A percentile compares a stretch with the other conserved stretches of the same genome.
These are phyloP conservation scores for Amanita pallidorosea DNA, from an alignment of 768 basidiomycete genomes.

Conservation along the genomic window DNA sequence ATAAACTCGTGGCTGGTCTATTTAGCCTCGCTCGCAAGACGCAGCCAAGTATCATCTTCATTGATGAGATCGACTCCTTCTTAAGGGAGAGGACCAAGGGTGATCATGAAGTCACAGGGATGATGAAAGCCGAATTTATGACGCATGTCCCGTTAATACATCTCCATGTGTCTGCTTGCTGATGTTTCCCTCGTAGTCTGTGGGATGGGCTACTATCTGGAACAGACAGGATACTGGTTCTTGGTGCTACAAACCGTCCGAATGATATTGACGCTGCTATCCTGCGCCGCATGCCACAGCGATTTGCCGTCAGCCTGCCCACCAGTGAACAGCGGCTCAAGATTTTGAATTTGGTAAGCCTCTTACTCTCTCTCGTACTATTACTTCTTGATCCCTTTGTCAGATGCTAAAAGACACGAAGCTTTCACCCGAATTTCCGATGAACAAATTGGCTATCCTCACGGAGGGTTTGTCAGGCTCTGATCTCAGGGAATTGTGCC, in stretches of 20 bases:
- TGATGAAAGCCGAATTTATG: constrained; percentile 98
- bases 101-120: constrained; percentile 96
- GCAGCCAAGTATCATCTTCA: constrained; percentile 95
- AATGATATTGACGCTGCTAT: constrained; percentile 86
- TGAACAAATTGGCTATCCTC: constrained; percentile 51
- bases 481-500: constrained; percentile 84
- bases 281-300: constrained; percentile 95
- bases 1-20: constrained; percentile 90
- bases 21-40: constrained; percentile 92
- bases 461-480: constrained; percentile 80
- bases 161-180: background rate
- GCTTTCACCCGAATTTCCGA: constrained; percentile 49
- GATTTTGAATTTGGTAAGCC: constrained; percentile 67
- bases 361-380: background rate
- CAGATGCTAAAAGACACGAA: constrained; percentile 82
- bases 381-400: background rate
- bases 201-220: constrained; percentile 92
- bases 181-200: constrained; percentile 33
- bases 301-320: constrained; percentile 80
- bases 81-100: constrained; percentile 76
- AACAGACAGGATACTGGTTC: constrained; percentile 73
- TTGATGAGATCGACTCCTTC: constrained; percentile 97
- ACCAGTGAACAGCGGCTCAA: constrained; percentile 68
- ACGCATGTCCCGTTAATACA: constrained; percentile 39
- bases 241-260: constrained; percentile 94